These are phyloP conservation scores for Pseudogymnoascus verrucosus DNA, from an alignment of 2,329 filamentous ascomycete genomes.

Conservation along the genomic window DNA sequence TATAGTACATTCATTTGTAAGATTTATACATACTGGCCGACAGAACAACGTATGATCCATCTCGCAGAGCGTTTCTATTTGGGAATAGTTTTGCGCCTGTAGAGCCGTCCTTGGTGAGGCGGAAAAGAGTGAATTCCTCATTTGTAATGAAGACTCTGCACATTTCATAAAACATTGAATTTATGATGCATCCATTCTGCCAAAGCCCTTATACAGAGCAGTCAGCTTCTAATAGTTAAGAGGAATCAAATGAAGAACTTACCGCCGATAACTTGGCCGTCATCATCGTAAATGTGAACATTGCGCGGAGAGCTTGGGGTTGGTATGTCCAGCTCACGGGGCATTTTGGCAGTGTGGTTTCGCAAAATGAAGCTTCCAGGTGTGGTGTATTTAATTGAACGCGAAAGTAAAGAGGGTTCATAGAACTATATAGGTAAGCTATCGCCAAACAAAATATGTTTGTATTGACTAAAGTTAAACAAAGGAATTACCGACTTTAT, in stretches of 20 bases:
- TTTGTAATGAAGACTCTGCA: neutral
- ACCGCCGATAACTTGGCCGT: neutral
- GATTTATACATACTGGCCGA: neutral
- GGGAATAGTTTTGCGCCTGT: neutral
- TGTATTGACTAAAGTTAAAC: too few species aligned
- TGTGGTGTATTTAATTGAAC: too few species aligned
- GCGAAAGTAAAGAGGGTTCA: too few species aligned
- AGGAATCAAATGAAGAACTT: neutral
- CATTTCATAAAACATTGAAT: neutral
- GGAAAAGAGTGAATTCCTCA: neutral
- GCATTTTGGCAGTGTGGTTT: too few species aligned
- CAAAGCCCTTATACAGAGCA: neutral
- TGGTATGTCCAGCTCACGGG: neutral
- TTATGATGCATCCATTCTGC: neutral
- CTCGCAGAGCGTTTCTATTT: neutral
- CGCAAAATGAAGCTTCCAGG: too few species aligned
- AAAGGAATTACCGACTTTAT: too few species aligned
- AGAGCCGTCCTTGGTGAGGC: neutral
- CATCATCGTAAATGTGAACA: neutral
- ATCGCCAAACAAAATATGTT: too few species aligned
- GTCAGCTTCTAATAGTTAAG: neutral
- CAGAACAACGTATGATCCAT: neutral
- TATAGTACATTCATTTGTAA: too few species aligned
- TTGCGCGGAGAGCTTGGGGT: neutral
- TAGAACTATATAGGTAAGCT: too few species aligned